Evolutionary conservation across 176 grass and related monocot species (phyloP).

Genomic region (sorghum (Sorghum bicolor)): Sorghum_bicolor_NCBIv3 NC_012878.2:47253501-47254000

Average conservation of each 20-base stretch:
- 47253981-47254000: neutral
- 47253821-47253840: constrained; percentile 47
- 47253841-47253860: neutral
- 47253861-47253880: constrained; percentile 43
- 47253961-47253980: constrained; percentile 23
- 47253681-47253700: constrained; percentile 11
- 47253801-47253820: constrained; percentile 67
- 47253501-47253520: constrained; percentile 50
- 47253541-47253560: constrained; percentile 77
- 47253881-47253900: constrained; percentile 71
- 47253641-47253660: constrained; percentile 69
- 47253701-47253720: neutral
- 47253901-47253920: constrained; percentile 53
- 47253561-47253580: constrained; percentile 62
- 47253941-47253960: constrained; percentile 85
- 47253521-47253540: constrained; percentile 50
- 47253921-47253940: constrained; percentile 75
- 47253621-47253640: constrained; percentile 62
- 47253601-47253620: constrained; percentile 55
- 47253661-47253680: constrained; percentile 69
- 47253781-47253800: constrained; percentile 77
- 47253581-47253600: constrained; percentile 55
- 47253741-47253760: constrained; percentile 64
- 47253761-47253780: constrained; percentile 69
- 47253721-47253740: constrained; percentile 50